These are phyloP conservation scores for Cetraspora pellucida DNA, from an alignment of 192 early-diverging fungal species.

Conservation along the genomic window DNA sequence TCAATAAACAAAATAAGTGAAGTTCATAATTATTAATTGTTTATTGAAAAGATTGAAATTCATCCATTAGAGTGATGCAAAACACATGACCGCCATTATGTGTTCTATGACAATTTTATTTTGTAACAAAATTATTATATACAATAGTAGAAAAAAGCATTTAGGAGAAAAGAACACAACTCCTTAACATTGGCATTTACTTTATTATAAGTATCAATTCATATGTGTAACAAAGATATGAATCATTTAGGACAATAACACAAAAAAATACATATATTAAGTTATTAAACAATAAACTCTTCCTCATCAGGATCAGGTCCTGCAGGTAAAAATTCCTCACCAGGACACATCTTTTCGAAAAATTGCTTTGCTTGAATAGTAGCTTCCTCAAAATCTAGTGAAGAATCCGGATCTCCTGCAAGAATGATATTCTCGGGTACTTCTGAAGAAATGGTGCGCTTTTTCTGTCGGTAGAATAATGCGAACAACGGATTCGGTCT, in stretches of 20 bases:
- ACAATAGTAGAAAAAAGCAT: too few species aligned
- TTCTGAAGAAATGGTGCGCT: conserved; percentile 29
- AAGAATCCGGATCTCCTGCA: conserved; percentile 45
- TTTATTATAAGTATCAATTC: background rate
- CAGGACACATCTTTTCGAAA: conserved; percentile 45
- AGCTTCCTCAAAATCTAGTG: conserved; percentile 52
- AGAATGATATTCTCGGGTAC: conserved; percentile 52
- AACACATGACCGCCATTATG: too few species aligned
- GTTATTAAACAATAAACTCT: conserved; percentile 10
- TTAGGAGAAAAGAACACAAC: too few species aligned
- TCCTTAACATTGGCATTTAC: too few species aligned
- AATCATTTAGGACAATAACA: background rate
- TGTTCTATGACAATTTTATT: too few species aligned
- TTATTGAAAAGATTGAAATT: too few species aligned
- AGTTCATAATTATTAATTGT: too few species aligned
- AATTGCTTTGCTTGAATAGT: conserved; percentile 46
- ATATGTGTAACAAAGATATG: background rate
- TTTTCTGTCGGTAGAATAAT: conserved; percentile 50
- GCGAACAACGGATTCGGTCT: conserved; percentile 44
- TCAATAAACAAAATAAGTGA: too few species aligned
- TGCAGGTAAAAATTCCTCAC: conserved; percentile 53
- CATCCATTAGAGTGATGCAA: too few species aligned
- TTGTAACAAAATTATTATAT: too few species aligned
- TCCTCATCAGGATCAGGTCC: conserved; percentile 42
- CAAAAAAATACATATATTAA: background rate